These are phyloP conservation scores for Gilbertella persicaria DNA, from an alignment of 371 early-diverging fungal species.

Conservation along the genomic window DNA sequence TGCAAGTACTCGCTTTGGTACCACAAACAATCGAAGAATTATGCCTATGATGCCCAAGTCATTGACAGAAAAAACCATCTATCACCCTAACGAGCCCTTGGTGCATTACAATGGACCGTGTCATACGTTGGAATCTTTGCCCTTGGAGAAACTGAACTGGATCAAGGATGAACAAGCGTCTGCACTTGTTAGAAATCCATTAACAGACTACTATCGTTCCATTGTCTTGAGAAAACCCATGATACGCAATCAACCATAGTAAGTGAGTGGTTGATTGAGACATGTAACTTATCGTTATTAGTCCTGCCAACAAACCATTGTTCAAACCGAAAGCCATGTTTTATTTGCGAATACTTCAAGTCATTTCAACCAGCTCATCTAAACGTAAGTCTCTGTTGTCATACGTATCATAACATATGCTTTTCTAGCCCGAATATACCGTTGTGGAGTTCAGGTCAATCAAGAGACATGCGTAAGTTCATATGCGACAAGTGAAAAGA, in stretches of 20 bases:
- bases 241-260: slow-evolving; percentile 23
- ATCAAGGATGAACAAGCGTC: slow-evolving; percentile 31
- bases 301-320: no score
- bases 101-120: slow-evolving; percentile 38
- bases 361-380: slow-evolving; percentile 28
- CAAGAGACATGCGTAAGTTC: slow-evolving; percentile 28
- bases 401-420: neutral
- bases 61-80: slow-evolving; percentile 2
- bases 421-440: slow-evolving; percentile 21
- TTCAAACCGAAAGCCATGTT: slow-evolving; percentile 32
- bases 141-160: slow-evolving; percentile 33
- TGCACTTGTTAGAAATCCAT: slow-evolving; percentile 17
- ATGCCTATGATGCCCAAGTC: slow-evolving; percentile 27
- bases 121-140: slow-evolving; percentile 29
- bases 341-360: slow-evolving; percentile 33
- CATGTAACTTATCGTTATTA: no score
- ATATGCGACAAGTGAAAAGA: slow-evolving; percentile 22
- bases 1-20: slow-evolving; percentile 9
- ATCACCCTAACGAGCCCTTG: slow-evolving; percentile 8
- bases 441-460: slow-evolving; percentile 32
- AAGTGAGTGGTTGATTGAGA: no score
- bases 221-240: slow-evolving; percentile 29
- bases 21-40: slow-evolving; percentile 13
- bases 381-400: slow-evolving; percentile 19
- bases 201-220: slow-evolving; percentile 21